Evolutionary conservation across 148 eudicot genomes (phyloP).

Genomic region (Beta vulgaris): DNA sequence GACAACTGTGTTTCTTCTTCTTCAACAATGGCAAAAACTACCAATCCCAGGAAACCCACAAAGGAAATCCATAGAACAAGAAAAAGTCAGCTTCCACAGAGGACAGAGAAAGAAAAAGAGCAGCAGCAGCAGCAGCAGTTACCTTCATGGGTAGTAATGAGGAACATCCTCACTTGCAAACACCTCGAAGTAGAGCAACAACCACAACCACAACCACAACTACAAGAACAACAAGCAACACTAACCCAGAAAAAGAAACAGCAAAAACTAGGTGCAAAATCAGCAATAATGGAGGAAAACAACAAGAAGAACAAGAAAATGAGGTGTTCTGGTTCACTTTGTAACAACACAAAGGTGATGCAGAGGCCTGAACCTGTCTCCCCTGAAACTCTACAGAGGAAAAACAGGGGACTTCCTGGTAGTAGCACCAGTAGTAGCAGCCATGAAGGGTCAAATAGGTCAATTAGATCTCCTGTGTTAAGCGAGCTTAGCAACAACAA

Average conservation of each 20-base stretch:
- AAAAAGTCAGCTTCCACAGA: slow-evolving; percentile 7
- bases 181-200: slow-evolving; percentile 53
- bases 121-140: background rate
- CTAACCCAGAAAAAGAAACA: slow-evolving; percentile 30
- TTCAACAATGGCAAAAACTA: slow-evolving; percentile 58
- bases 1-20: background rate
- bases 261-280: slow-evolving; percentile 10
- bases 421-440: slow-evolving; percentile 24
- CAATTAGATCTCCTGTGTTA: slow-evolving; percentile 33
- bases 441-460: slow-evolving; percentile 37
- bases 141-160: slow-evolving; percentile 73
- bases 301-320: slow-evolving; percentile 58
- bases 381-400: slow-evolving; percentile 38
- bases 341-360: slow-evolving; percentile 85
- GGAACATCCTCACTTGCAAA: slow-evolving; percentile 78
- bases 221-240: slow-evolving; percentile 18
- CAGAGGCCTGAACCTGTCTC: slow-evolving; percentile 56
- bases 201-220: slow-evolving; percentile 26
- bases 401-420: slow-evolving; percentile 28
- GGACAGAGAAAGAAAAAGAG: background rate
- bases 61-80: slow-evolving; percentile 38
- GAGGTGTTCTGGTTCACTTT: slow-evolving; percentile 79
- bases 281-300: slow-evolving; percentile 28
- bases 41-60: slow-evolving; percentile 43
- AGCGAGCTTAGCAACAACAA: slow-evolving; percentile 24